Percentiles rank a stretch among this genome's conserved stretches.
phyloP scores from a whole-genome alignment of 352 stramenopile species.

The Pythium aphanidermatum region DNA sequence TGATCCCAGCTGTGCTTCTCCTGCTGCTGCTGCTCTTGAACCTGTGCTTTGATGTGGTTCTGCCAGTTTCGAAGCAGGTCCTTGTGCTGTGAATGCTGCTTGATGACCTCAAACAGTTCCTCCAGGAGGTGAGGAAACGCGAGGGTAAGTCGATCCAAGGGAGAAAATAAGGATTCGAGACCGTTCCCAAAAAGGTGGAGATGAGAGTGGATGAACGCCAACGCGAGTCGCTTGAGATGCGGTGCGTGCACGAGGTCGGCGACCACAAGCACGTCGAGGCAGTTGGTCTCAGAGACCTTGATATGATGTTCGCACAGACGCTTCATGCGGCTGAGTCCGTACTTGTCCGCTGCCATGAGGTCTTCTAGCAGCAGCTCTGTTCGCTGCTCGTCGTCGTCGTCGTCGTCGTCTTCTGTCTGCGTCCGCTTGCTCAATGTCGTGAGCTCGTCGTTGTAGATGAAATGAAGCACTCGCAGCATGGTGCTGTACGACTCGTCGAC shows the following conservation, averaged over 20 bases:
- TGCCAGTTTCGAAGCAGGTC: slow-evolving; percentile 31
- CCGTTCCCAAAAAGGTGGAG: slow-evolving; percentile 14
- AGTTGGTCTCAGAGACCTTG: slow-evolving; percentile 34
- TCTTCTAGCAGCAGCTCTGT: slow-evolving; percentile 59
- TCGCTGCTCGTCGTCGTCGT: slow-evolving; percentile 14
- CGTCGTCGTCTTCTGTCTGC: slow-evolving; percentile 4
- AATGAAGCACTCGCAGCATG: slow-evolving; percentile 55
- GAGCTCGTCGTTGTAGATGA: slow-evolving; percentile 65
- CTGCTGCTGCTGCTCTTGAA: slow-evolving; percentile 21
- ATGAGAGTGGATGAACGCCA: slow-evolving; percentile 28
- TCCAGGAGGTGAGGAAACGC: slow-evolving; percentile 35
- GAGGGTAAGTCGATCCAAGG: slow-evolving; percentile 13
- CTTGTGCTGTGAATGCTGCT: slow-evolving; percentile 11
- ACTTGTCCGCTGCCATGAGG: slow-evolving; percentile 67
- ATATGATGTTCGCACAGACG: slow-evolving; percentile 51
- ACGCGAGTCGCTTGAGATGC: slow-evolving; percentile 49
- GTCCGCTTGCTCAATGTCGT: neutral
- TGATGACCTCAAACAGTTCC: slow-evolving; percentile 27
- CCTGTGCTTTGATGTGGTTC: slow-evolving; percentile 18
- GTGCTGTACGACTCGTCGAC: slow-evolving; percentile 50
- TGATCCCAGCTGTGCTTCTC: slow-evolving; percentile 25
- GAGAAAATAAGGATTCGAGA: neutral
- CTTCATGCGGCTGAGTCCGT: slow-evolving; percentile 66
- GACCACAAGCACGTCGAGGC: slow-evolving; percentile 53
- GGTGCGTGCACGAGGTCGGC: slow-evolving; percentile 49